Conservation (phyloP, 2,329 filamentous ascomycete genomes). For the Lasiodiplodia sp. region DNA sequence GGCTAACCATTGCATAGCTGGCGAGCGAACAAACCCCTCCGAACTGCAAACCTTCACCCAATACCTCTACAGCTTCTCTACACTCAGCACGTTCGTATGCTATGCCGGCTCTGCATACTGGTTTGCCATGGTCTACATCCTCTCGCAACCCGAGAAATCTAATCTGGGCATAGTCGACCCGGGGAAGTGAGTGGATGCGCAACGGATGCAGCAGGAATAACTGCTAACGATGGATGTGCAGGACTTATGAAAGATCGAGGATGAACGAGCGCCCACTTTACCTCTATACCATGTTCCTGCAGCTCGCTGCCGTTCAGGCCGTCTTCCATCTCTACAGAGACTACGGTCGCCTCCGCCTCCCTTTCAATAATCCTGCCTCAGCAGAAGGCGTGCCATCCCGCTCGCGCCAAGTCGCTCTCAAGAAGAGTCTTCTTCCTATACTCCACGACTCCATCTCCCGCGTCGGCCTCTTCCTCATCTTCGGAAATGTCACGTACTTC, state of each 20-base stretch:
- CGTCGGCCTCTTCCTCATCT: slow-evolving; percentile 59
- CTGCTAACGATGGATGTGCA: background rate
- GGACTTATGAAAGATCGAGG: slow-evolving; percentile 69
- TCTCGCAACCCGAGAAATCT: slow-evolving; percentile 66
- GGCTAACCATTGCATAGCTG: slow-evolving; percentile 39
- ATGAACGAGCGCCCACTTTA: slow-evolving; percentile 90
- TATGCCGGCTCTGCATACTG: slow-evolving; percentile 80
- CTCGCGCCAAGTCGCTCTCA: slow-evolving; percentile 14
- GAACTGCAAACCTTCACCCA: slow-evolving; percentile 69
- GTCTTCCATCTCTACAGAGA: slow-evolving; percentile 74
- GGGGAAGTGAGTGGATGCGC: slow-evolving; percentile 52
- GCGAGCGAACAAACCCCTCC: slow-evolving; percentile 69
- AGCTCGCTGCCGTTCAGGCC: slow-evolving; percentile 75
- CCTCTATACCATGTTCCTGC: slow-evolving; percentile 72
- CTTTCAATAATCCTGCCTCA: slow-evolving; percentile 36
- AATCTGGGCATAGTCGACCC: slow-evolving; percentile 77
- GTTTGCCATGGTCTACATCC: slow-evolving; percentile 83
- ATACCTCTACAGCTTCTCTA: slow-evolving; percentile 65
- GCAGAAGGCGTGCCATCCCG: slow-evolving; percentile 3
- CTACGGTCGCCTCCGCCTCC: slow-evolving; percentile 70
- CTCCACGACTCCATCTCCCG: slow-evolving; percentile 61
- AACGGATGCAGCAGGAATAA: background rate
- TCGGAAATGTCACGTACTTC: slow-evolving; percentile 40
- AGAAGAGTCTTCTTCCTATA: slow-evolving; percentile 22
- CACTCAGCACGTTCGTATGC: slow-evolving; percentile 74